Evolutionary conservation across 352 stramenopile species (phyloP).

Genomic region (Phytophthora sp.): DNA sequence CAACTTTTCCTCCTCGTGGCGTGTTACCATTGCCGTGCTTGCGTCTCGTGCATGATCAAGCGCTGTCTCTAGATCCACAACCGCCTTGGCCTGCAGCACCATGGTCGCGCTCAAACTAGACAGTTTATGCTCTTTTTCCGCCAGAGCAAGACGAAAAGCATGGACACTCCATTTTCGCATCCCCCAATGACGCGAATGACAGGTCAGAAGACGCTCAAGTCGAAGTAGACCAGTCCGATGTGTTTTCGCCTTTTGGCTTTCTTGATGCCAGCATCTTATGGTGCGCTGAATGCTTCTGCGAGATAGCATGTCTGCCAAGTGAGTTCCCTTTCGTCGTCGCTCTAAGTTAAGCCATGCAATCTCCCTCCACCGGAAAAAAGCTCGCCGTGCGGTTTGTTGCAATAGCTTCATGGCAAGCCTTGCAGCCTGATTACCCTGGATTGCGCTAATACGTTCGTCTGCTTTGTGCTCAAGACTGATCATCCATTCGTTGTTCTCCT

Average conservation of each 20-base stretch:
- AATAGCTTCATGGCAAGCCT: constrained; percentile 19
- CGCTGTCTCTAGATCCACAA: constrained; percentile 9
- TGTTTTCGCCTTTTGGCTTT: constrained; percentile 1
- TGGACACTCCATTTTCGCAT: constrained; percentile 26
- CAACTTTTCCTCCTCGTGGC: constrained; percentile 18
- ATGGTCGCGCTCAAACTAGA: neutral
- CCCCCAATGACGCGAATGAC: constrained; percentile 6
- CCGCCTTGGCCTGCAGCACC: neutral
- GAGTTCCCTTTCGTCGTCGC: neutral
- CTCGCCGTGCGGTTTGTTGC: constrained; percentile 19
- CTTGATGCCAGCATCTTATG: constrained; percentile 13
- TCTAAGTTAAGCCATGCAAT: constrained; percentile 1
- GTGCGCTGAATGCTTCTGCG: neutral
- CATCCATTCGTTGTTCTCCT: constrained; percentile 17
- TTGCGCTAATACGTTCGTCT: constrained; percentile 12
- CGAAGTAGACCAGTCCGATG: neutral
- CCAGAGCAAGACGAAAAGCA: constrained; percentile 19
- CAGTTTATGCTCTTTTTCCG: constrained; percentile 9
- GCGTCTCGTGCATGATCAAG: neutral
- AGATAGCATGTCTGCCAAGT: neutral
- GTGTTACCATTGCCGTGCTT: neutral
- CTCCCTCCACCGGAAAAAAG: constrained; percentile 18
- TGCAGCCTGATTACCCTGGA: constrained; percentile 19
- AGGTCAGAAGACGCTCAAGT: constrained; percentile 4
- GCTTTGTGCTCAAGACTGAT: constrained; percentile 12